Evolutionary conservation across 2,329 filamentous ascomycete genomes (phyloP), one percentile per base, ranked within the genome.

Genomic region (Colletotrichum karsti): DNA sequence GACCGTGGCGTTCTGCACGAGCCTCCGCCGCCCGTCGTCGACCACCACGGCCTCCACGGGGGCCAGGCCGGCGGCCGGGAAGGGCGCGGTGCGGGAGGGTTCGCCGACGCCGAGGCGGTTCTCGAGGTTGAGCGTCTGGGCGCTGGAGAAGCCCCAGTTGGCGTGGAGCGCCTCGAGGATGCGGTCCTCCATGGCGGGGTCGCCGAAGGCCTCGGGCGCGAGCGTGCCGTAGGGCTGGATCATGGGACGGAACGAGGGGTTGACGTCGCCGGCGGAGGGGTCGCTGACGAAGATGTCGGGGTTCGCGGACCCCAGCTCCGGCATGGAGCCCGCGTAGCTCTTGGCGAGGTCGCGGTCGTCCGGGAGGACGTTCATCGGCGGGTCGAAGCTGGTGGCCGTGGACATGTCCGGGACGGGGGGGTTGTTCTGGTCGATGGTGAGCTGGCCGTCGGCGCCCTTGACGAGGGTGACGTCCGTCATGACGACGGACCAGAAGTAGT

Each of bases 111-210:
- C 15, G 7, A 51, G 8, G 5, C 61, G 61, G n/a, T 59, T 51
- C n/a, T 64, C 54, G 12, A 64, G 7, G 18, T 59, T 64, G 18
- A 12, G 30, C 9, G 59, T 53, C 35, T 64, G 61, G 9, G 61
- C 61, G 1, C 41, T 50, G 4, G 54, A 24, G 20, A 64, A 58
- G 1, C 41, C 42, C 4, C 50, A 12, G 10, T 59, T 58, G 2
- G 26, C n/a, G 1, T 64, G n/a, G n/a, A 64, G 18, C 6, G 22
- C 54, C 15, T 35, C 12, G 10, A 63, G 42, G 13, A 58, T 24
- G 10, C 33, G 7, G 30, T 33, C 18, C 7, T 64, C 54, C n/a
- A 18, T 41, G 5, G 6, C 44, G 13, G 54, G 33, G 9, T 64
- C 54, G n/a, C 61, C 54, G 4, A 64, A 26, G 5, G 54, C 54